Base-by-base conservation (phyloP, 2,329 filamentous ascomycete species). In the Sclerotinia spermophila region DNA sequence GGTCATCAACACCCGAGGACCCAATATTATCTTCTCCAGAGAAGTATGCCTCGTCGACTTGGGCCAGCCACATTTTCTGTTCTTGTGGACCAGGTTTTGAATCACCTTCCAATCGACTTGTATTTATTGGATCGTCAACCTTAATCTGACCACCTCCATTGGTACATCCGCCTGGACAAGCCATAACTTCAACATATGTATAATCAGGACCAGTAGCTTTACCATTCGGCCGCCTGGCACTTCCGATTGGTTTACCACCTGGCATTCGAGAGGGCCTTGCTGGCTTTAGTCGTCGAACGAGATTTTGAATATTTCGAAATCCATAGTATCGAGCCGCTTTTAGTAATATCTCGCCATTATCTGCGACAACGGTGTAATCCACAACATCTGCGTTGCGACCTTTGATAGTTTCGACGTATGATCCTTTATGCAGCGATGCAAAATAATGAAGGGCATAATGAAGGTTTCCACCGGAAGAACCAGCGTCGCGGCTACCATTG, bases 101-200 rank as follows among this genome's bases (percentile, higher is more conserved):
- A 3, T 81, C 79, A 21, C 83, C 75, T 3, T 82, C 81, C 73
- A 82, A 84, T 62, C 84, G 84, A 72, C 85, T 84, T 56, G 84
- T 77, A 15, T 90, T 81, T 19, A 88, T 82, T 10, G 92, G 88
- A 79, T 98, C 96, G 68, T 93, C 92, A 38, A 93, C 88, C 79
- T 97, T 97, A 79, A 99, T 90, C 83, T 99, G 96, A 0, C 96
- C 96, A 51, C 96, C 96, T 2, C 96, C 96, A 77, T 99, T 99
- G 69, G 96, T 99, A 82, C 96, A 99, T 4, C 96, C 96, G n/a
- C 96, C 96, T 0, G 96, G 96, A 80, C 96, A 99, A 21, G 96
- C 96, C 96, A 99, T 99, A 71, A 99, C 96, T 82, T 99, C 96
- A 40, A 98, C 92, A 81, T 97, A 98, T n/a, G 91, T 87, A 79